These are phyloP conservation scores for Pyrus pyrifolia DNA, from an alignment of 306 rosid species.

Conservation along the genomic window DNA sequence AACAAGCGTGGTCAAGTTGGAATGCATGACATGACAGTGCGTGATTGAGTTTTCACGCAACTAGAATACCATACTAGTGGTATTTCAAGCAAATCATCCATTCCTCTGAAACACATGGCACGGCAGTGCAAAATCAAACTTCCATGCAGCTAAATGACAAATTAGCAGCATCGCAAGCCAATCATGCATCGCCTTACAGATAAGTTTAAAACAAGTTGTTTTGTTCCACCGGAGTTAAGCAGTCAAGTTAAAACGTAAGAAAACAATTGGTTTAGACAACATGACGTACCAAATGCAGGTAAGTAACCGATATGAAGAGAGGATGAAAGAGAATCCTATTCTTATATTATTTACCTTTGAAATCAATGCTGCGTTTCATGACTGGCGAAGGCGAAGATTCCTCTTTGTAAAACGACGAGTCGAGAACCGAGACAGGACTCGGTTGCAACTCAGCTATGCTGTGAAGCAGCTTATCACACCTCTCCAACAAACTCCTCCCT, in stretches of 20 bases:
- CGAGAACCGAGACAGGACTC: conserved; percentile 92
- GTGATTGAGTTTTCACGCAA: background rate
- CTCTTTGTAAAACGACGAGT: conserved; percentile 82
- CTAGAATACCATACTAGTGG: no score
- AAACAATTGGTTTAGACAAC: no score
- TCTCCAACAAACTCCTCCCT: conserved; percentile 62
- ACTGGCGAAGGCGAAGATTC: conserved; percentile 89
- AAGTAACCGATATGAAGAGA: no score
- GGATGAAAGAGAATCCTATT: no score
- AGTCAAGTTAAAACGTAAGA: background rate
- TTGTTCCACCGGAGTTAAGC: background rate
- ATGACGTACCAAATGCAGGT: no score
- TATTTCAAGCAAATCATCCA: no score
- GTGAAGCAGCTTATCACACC: conserved; percentile 75
- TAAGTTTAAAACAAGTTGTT: no score
- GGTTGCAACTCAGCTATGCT: conserved; percentile 92
- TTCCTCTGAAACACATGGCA: no score
- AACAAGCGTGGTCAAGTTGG: background rate
- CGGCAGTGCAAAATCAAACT: no score
- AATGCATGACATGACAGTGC: background rate
- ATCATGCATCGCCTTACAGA: no score
- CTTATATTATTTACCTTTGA: conserved; percentile 29
- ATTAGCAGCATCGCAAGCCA: rapidly evolving
- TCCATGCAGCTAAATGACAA: no score
- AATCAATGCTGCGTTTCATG: conserved; percentile 74